These are phyloP conservation scores for Alternaria consortialis DNA, from an alignment of 2,329 filamentous ascomycete species.

Conservation along the genomic window DNA sequence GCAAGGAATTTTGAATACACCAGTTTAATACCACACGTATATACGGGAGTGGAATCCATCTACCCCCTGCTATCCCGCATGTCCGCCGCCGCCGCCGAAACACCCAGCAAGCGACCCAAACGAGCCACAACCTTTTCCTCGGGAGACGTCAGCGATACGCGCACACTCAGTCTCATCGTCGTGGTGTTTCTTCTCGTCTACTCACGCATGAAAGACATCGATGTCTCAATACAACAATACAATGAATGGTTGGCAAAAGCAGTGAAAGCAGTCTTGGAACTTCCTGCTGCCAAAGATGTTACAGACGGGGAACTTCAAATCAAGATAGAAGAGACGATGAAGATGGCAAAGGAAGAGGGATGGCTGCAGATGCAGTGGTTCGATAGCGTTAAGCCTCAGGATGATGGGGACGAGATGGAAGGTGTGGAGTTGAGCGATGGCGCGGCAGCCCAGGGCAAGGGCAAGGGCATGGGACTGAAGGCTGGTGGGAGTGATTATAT, in stretches of 20 bases:
- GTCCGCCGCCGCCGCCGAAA: conserved; percentile 41
- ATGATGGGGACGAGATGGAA: conserved; percentile 38
- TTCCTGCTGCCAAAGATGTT: conserved; percentile 60
- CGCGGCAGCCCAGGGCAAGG: conserved; percentile 36
- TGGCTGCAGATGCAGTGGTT: conserved; percentile 65
- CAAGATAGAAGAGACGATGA: conserved; percentile 46
- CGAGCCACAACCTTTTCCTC: conserved; percentile 37
- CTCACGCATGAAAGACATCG: conserved; percentile 52
- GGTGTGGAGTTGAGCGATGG: conserved; percentile 37
- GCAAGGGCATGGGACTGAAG: conserved; percentile 53
- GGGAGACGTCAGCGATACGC: conserved; percentile 27
- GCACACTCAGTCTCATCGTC: conserved; percentile 61
- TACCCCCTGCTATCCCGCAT: conserved; percentile 49
- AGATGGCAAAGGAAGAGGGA: conserved; percentile 45
- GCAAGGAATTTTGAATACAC: conserved; percentile 69
- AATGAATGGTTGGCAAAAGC: conserved; percentile 52
- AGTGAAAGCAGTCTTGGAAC: conserved; percentile 60
- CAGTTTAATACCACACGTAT: conserved; percentile 73
- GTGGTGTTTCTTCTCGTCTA: conserved; percentile 69
- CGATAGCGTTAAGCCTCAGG: conserved; percentile 60
- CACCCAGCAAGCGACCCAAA: conserved; percentile 60
- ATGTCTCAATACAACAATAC: conserved; percentile 44
- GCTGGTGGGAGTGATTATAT: conserved; percentile 55
- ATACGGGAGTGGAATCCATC: conserved; percentile 73
- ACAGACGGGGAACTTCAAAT: conserved; percentile 55